Evolutionary conservation across 768 basidiomycete genomes (phyloP).

Genomic region (Mycena epipterygia): DNA sequence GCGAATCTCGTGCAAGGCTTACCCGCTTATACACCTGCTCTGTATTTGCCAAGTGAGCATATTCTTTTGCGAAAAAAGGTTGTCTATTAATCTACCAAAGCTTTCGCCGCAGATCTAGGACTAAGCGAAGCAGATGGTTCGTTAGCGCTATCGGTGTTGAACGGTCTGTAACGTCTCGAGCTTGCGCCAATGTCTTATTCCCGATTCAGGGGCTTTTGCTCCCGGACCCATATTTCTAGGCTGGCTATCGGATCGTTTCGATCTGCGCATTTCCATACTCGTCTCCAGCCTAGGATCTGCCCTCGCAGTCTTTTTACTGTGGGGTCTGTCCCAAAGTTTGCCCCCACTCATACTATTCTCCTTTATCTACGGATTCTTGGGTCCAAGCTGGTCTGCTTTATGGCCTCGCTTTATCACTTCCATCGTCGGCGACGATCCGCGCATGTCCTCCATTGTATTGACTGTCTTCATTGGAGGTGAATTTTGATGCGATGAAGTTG

Average conservation of each 20-base stretch:
- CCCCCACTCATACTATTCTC: constrained; percentile 26
- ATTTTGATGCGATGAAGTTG: neutral
- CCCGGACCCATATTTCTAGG: constrained; percentile 31
- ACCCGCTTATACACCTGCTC: constrained; percentile 27
- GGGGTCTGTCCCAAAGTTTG: constrained; percentile 32
- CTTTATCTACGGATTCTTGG: constrained; percentile 33
- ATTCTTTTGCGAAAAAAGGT: neutral
- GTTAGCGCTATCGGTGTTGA: constrained; percentile 27
- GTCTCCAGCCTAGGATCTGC: constrained; percentile 31
- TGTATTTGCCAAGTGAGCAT: constrained; percentile 32
- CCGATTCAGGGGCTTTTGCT: constrained; percentile 24
- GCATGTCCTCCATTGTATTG: constrained; percentile 20
- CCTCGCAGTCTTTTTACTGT: constrained; percentile 33
- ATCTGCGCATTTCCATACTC: constrained; percentile 33
- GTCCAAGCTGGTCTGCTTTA: constrained; percentile 31
- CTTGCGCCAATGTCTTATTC: neutral
- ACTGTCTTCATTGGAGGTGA: constrained; percentile 33
- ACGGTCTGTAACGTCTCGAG: constrained; percentile 8
- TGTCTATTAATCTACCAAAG: neutral
- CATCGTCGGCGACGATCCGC: constrained; percentile 25
- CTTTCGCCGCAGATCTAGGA: constrained; percentile 29
- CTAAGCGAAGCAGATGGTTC: constrained; percentile 21
- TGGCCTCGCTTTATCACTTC: constrained; percentile 31
- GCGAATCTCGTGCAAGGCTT: constrained; percentile 29
- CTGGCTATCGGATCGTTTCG: constrained; percentile 33